phyloP scores from a whole-genome alignment of 1,284 basidiomycete genomes.

The Sutorius eximius region DNA sequence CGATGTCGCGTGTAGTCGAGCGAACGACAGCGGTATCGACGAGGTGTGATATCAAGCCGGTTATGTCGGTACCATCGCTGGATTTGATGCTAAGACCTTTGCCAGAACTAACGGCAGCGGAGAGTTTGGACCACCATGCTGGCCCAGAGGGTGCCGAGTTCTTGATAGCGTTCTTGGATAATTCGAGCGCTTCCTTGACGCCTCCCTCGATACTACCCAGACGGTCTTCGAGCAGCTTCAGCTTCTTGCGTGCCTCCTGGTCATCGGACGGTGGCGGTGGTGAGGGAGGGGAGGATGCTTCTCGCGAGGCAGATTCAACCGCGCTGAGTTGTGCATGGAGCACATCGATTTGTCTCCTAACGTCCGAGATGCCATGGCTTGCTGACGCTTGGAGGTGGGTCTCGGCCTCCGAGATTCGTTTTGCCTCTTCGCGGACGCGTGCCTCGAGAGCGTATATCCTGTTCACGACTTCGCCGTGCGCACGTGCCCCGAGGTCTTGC shows the following conservation, averaged over 20 bases:
- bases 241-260: constrained; percentile 56
- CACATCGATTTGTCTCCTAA: constrained; percentile 57
- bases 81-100: constrained; percentile 67
- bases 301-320: constrained; percentile 44
- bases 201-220: constrained; percentile 66
- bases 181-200: constrained; percentile 68
- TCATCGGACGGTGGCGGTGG: constrained; percentile 36
- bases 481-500: constrained; percentile 50
- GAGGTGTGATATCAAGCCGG: constrained; percentile 65
- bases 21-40: constrained; percentile 71
- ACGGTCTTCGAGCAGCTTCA: constrained; percentile 60
- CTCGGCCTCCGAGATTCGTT: constrained; percentile 55
- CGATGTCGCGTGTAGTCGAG: constrained; percentile 70
- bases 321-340: constrained; percentile 50
- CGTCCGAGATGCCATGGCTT: constrained; percentile 45
- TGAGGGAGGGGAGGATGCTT: constrained; percentile 7
- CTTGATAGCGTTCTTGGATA: constrained; percentile 52
- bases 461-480: constrained; percentile 50
- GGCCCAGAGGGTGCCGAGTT: constrained; percentile 34
- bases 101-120: constrained; percentile 40
- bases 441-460: constrained; percentile 57
- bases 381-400: constrained; percentile 46
- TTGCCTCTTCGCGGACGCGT: constrained; percentile 53
- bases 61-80: constrained; percentile 74
- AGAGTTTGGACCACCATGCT: constrained; percentile 51